phyloP scores from a whole-genome alignment of 75 land plant species.

The Chamaecyparis obtusa region DNA sequence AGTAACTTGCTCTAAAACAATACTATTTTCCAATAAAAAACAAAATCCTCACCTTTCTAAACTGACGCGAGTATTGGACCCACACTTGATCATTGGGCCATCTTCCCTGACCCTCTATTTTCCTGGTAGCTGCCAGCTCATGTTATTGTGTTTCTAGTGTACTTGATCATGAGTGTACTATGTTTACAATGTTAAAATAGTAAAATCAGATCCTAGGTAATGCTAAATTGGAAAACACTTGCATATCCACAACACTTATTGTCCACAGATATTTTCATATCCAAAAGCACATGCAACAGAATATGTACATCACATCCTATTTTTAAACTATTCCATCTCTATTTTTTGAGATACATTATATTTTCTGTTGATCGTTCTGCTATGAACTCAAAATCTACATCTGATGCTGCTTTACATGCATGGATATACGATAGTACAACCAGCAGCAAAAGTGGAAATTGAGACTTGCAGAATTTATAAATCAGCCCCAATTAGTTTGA shows the following conservation, averaged over 20 bases:
- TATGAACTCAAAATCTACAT: not conserved
- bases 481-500: not conserved
- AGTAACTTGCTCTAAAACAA: too few relatives aligned
- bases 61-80: too few relatives aligned
- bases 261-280: not conserved
- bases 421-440: too few relatives aligned
- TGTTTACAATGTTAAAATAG: not conserved
- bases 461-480: too few relatives aligned
- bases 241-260: not conserved
- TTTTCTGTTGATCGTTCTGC: not conserved
- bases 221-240: not conserved
- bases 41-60: too few relatives aligned
- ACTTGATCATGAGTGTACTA: not conserved
- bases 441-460: too few relatives aligned
- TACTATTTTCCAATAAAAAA: too few relatives aligned
- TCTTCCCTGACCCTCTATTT: too few relatives aligned
- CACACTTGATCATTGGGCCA: too few relatives aligned
- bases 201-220: not conserved
- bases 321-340: not conserved
- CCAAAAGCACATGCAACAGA: not conserved
- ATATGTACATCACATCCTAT: not conserved
- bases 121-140: too few relatives aligned
- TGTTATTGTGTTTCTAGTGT: not conserved
- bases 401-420: not conserved
- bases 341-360: too few relatives aligned